Evolutionary conservation across 345 rosid species (phyloP), one percentile per base, ranked within the genome.

Genomic region (Conringia planisiliqua): DNA sequence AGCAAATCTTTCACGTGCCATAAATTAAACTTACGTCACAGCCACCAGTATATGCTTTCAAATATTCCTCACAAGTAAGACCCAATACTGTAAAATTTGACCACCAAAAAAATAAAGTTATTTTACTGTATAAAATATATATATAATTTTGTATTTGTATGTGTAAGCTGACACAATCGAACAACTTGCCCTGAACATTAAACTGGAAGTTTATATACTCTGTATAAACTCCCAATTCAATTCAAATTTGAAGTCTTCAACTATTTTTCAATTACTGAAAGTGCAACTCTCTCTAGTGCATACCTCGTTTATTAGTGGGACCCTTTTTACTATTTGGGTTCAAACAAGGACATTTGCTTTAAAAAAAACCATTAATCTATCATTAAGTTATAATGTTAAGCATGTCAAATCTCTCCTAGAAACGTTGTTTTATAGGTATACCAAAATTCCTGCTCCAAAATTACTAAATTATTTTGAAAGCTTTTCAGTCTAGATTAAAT

Each of bases 1-100:
- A 22, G 7, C 59, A 71, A 64, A 77, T 40, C 24, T 65, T 65
- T 77, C 80, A 77, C 80, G 80, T 71, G 80, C 72, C 51, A 56
- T 47, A 56, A 51, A 54, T 14, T 44, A 33, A 35, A 43, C 57
- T 6, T 27, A 30, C 63, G 68, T 68, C 65, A 62, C 36, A 22
- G 58, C 70, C 74, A 76, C 56, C 70, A 62, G 66, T 29, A 62
- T 76, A 76, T 70, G 10, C 75, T 76, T 36, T n/a, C 14, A 43
- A 76, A 62, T 54, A 76, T 70, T 54, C 79, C 35, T 12, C 56
- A n/a, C 8, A n/a, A 59, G 10, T 26, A 22, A 6, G 4, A 29
- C 39, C 10, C 18, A 14, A 18, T 17, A 26, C 35, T 26, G 66
- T 24, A 32, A 30, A 60, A 32, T 42, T 39, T 75, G 79, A 60